Base-by-base conservation (phyloP, 805 yeast genomes). In the Schwanniomyces vanrijiae region DNA sequence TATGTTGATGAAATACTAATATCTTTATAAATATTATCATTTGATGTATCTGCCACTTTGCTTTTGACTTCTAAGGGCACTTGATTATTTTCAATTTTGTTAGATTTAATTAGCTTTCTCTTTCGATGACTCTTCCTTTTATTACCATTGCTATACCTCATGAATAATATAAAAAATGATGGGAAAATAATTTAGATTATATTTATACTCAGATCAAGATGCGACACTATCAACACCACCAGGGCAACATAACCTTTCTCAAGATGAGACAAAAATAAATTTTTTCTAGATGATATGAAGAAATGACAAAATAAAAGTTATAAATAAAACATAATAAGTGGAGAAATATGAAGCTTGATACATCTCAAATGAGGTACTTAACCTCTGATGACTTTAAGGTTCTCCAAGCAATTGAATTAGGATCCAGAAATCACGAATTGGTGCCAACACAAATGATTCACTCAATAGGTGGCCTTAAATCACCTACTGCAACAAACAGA, bases 361-460 rank as follows among this genome's bases (percentile, higher is more conserved):
- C 95, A 0, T 76, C 94, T 7, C 95, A 90, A 66, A 89, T 94
- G 96, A 78, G 98, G 64, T 94, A 94, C 63, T 73, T 94, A 62
- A 84, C 96, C 53, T 76, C 85, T 5, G 97, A 90, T 53, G 99
- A 94, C 70, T 94, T 89, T 75, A 78, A 87, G 47, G 94, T 90
- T 8, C 81, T 94, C 38, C 85, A 85, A 47, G 97, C 96, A 0
- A 87, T 88, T 16, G 98, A 94, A 63, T 76, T 80, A 64, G 99
- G 98, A 10, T 85, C 97, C 1, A 78, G 88, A 52, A 92, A 88
- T 66, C 99, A 94, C 67, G 97, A 92, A 62, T 81, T 94, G 46
- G 98, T 94, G 19, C 99, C 99, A 16, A 88, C 96, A 0, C 76
- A 78, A 33, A 69, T 94, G 70, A 90, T 94, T 45, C 87, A 84